Conservation (phyloP, 768 basidiomycete species). For the Tubosaeta brunneosetosa region DNA sequence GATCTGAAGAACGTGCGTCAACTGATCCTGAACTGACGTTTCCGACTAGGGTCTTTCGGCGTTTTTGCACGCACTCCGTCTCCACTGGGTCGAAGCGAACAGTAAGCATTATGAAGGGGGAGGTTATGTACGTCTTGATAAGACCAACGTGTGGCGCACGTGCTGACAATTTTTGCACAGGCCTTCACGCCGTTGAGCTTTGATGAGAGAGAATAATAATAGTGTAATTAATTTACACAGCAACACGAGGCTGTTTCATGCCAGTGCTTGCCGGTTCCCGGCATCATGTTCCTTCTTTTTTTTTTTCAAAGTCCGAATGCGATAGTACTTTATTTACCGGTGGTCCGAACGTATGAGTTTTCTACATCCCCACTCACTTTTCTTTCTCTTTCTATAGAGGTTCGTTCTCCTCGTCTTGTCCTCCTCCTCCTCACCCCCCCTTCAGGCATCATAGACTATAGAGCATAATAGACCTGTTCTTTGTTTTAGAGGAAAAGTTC, state of each 20-base stretch:
- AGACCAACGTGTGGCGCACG: conserved; percentile 21
- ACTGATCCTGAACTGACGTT: conserved; percentile 7
- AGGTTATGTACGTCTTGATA: conserved; percentile 66
- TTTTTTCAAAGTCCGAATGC: conserved; percentile 33
- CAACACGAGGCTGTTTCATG: neutral
- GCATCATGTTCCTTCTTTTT: neutral
- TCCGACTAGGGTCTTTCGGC: conserved; percentile 77
- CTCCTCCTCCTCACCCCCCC: conserved; percentile 4
- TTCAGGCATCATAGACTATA: conserved; percentile 39
- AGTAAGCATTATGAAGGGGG: conserved; percentile 93
- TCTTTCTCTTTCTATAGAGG: conserved; percentile 31
- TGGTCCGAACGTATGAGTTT: conserved; percentile 1
- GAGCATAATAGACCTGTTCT: conserved; percentile 56
- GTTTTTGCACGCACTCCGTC: conserved; percentile 91
- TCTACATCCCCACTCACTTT: conserved; percentile 32
- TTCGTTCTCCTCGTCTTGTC: conserved; percentile 6
- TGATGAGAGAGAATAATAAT: conserved; percentile 33
- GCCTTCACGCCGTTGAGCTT: conserved; percentile 48
- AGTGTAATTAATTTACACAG: conserved; percentile 9
- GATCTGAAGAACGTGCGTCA: conserved; percentile 16
- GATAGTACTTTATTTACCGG: conserved; percentile 14
- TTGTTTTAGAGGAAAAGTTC: conserved; percentile 43
- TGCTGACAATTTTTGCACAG: conserved; percentile 32
- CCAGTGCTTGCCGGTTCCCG: neutral
- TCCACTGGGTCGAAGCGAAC: conserved; percentile 98